phyloP scores from a whole-genome alignment of 2,329 filamentous ascomycete species.

The Cyphellophora europaea region DNA sequence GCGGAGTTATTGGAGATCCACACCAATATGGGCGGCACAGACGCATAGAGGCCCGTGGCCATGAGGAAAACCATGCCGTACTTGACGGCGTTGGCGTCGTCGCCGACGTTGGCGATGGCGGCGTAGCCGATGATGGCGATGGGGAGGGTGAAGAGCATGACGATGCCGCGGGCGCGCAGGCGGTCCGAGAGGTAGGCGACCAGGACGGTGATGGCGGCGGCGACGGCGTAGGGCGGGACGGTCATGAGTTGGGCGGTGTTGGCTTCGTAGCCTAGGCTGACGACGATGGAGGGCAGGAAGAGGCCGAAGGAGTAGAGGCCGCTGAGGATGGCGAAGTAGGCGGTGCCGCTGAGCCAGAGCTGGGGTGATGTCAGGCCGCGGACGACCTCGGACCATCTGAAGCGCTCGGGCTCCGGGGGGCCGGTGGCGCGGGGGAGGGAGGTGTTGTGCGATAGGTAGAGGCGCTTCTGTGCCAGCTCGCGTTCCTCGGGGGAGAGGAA shows the following conservation, averaged over 20 bases:
- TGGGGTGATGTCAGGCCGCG: constrained; percentile 55
- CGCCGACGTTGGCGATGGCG: constrained; percentile 48
- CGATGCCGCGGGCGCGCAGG: constrained; percentile 52
- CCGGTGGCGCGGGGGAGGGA: constrained; percentile 41
- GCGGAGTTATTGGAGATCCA: constrained; percentile 62
- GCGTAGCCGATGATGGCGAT: constrained; percentile 58
- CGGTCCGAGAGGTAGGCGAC: constrained; percentile 71
- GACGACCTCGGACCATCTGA: constrained; percentile 64
- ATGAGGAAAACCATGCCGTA: constrained; percentile 62
- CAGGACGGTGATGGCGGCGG: constrained; percentile 57
- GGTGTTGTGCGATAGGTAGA: constrained; percentile 49
- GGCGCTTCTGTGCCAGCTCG: constrained; percentile 58
- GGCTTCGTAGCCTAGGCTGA: constrained; percentile 46
- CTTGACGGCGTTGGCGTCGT: constrained; percentile 37
- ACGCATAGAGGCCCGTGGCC: constrained; percentile 55
- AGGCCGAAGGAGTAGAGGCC: constrained; percentile 73
- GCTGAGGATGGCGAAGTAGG: constrained; percentile 73
- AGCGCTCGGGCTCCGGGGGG: constrained; percentile 52
- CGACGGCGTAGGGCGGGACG: constrained; percentile 66
- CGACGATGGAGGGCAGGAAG: constrained; percentile 72
- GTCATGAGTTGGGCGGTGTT: constrained; percentile 62
- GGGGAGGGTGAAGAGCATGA: constrained; percentile 56
- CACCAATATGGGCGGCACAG: constrained; percentile 53
- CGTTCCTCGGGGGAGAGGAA: constrained; percentile 65
- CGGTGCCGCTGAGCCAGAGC: constrained; percentile 76